Conservation (phyloP, 2,329 filamentous ascomycete species). For the Aspergillus tanneri region DNA sequence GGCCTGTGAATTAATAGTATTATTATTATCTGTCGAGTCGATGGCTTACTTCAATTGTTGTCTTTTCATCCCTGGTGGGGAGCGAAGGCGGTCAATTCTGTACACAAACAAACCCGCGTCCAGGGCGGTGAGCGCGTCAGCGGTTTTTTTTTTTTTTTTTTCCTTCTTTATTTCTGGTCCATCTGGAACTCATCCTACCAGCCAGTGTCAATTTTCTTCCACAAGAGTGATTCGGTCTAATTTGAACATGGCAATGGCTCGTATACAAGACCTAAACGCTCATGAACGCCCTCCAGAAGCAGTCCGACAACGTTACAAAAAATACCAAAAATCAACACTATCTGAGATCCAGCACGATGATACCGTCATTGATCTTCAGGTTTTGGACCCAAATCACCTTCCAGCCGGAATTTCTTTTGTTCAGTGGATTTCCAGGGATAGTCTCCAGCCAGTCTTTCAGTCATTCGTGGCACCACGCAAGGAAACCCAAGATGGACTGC, state of each 20-base stretch:
- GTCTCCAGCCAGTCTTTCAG: slow-evolving; percentile 33
- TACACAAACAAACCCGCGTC: slow-evolving; percentile 40
- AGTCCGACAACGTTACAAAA: slow-evolving; percentile 73
- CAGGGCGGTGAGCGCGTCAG: slow-evolving; percentile 32
- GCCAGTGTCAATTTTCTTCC: too few species aligned
- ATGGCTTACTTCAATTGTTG: slow-evolving; percentile 52
- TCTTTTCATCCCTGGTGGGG: slow-evolving; percentile 46
- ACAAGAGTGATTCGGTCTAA: too few species aligned
- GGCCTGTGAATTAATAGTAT: too few species aligned
- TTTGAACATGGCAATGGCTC: slow-evolving; percentile 28
- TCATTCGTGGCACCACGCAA: slow-evolving; percentile 26
- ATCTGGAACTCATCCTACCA: too few species aligned
- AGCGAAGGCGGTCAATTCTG: slow-evolving; percentile 45
- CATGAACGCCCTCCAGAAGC: slow-evolving; percentile 72
- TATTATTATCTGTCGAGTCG: slow-evolving; percentile 41
- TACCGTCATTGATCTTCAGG: slow-evolving; percentile 57
- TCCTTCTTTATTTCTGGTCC: neutral
- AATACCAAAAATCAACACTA: slow-evolving; percentile 62
- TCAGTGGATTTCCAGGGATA: slow-evolving; percentile 29
- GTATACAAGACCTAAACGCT: slow-evolving; percentile 60
- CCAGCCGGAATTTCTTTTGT: slow-evolving; percentile 28
- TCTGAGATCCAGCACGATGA: slow-evolving; percentile 53
- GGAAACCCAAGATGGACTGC: slow-evolving; percentile 14
- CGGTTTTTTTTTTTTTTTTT: slow-evolving; percentile 13
- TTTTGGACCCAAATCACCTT: slow-evolving; percentile 36